Conservation (phyloP, 352 stramenopile genomes). For the Pythium angustatum region DNA sequence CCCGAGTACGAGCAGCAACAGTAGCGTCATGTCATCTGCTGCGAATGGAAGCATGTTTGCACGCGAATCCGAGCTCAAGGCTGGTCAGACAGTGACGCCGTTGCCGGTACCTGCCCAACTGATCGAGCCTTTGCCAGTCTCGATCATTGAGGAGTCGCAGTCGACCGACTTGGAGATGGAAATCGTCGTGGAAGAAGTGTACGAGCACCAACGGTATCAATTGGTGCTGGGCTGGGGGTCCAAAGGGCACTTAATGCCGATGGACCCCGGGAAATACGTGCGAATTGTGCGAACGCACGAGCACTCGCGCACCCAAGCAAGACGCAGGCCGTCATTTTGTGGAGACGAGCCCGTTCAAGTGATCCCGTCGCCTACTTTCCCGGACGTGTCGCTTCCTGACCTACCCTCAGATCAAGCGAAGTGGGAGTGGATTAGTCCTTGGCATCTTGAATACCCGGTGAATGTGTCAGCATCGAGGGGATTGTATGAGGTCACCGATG, state of each 20-base stretch:
- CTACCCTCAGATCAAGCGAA: conserved; percentile 5
- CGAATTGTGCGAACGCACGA: conserved; percentile 30
- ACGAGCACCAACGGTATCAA: conserved; percentile 73
- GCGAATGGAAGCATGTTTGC: background rate
- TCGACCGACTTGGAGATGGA: conserved; percentile 6
- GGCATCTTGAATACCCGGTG: conserved; percentile 49
- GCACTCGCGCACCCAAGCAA: background rate
- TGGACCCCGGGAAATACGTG: conserved; percentile 75
- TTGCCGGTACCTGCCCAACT: background rate
- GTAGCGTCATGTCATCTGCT: background rate
- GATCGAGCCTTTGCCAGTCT: background rate
- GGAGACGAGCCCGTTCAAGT: conserved; percentile 37
- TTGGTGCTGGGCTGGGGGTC: conserved; percentile 72
- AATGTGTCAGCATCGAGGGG: background rate
- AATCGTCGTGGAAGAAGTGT: conserved; percentile 50
- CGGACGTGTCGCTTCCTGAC: conserved; percentile 51
- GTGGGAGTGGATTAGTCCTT: conserved; percentile 78
- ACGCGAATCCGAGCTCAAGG: background rate
- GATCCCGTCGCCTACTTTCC: conserved; percentile 49
- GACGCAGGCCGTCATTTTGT: conserved; percentile 7
- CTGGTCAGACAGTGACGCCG: background rate
- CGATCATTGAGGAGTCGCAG: background rate
- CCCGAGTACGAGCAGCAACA: conserved; percentile 6
- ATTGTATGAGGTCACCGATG: background rate
- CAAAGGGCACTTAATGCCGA: conserved; percentile 67